These are phyloP conservation scores for Pyrenophora seminiperda DNA, from an alignment of 2,329 filamentous ascomycete genomes.

Conservation along the genomic window DNA sequence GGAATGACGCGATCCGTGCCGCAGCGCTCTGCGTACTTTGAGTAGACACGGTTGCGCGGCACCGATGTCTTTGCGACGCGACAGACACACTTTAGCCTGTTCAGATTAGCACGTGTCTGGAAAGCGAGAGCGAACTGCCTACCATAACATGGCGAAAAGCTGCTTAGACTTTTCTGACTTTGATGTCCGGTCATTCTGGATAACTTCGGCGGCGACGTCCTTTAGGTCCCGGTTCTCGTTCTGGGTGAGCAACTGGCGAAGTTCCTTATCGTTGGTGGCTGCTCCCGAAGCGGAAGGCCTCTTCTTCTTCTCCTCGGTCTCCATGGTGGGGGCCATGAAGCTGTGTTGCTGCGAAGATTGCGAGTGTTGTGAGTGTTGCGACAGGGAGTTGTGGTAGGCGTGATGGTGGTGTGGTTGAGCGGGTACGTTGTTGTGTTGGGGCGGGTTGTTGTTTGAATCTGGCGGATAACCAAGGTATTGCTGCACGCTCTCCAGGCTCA, in stretches of 20 bases:
- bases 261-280: constrained; percentile 80
- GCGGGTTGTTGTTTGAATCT: constrained; percentile 24
- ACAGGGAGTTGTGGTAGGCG: constrained; percentile 35
- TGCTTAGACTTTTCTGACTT: constrained; percentile 84
- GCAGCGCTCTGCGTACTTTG: constrained; percentile 91
- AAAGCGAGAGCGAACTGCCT: constrained; percentile 38
- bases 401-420: constrained; percentile 38
- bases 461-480: constrained; percentile 40
- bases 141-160: constrained; percentile 89
- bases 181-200: constrained; percentile 78
- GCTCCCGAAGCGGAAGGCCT: constrained; percentile 69
- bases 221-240: constrained; percentile 71
- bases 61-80: constrained; percentile 79
- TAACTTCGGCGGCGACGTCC: constrained; percentile 76
- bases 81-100: constrained; percentile 75
- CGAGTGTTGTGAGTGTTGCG: constrained; percentile 29
- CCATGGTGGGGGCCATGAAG: constrained; percentile 34
- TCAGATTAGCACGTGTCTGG: constrained; percentile 31
- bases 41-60: constrained; percentile 89
- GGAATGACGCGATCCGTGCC: constrained; percentile 93
- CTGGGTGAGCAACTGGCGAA: constrained; percentile 73
- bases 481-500: constrained; percentile 42
- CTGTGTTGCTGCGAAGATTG: constrained; percentile 35
- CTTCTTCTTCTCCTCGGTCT: constrained; percentile 54
- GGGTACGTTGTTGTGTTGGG: constrained; percentile 26